phyloP scores from a whole-genome alignment of 768 basidiomycete species.

The Tricholomella constricta region DNA sequence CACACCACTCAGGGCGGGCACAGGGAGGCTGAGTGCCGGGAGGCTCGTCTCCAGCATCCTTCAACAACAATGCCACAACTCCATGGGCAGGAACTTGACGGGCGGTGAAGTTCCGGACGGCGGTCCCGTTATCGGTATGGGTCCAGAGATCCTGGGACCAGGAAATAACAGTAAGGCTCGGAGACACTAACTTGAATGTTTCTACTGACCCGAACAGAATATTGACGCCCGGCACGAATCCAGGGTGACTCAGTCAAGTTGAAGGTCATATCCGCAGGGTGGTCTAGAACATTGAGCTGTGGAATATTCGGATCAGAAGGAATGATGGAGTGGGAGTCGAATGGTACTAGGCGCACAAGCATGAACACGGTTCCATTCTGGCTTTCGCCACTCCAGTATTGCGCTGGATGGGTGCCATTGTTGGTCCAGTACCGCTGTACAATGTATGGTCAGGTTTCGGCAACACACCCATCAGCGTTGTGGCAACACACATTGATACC shows the following conservation, averaged over 20 bases:
- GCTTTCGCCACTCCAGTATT: slow-evolving; percentile 65
- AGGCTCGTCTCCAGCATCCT: slow-evolving; percentile 71
- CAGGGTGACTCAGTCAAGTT: slow-evolving; percentile 66
- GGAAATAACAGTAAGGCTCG: not conserved
- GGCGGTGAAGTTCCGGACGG: slow-evolving; percentile 59
- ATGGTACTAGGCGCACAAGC: slow-evolving; percentile 43
- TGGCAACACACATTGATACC: slow-evolving; percentile 53
- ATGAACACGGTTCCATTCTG: slow-evolving; percentile 66
- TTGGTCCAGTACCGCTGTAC: slow-evolving; percentile 40
- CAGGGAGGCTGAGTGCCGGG: slow-evolving; percentile 59
- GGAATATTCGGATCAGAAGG: not conserved
- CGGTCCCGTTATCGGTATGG: slow-evolving; percentile 72
- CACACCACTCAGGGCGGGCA: slow-evolving; percentile 60
- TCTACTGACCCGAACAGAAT: slow-evolving; percentile 54
- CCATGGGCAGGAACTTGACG: slow-evolving; percentile 64
- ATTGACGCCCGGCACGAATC: slow-evolving; percentile 64
- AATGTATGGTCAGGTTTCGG: not conserved
- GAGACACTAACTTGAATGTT: not conserved
- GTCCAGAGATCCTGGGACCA: slow-evolving; percentile 67
- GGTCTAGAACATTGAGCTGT: slow-evolving; percentile 60
- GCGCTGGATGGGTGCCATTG: slow-evolving; percentile 53
- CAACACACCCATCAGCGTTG: not conserved
- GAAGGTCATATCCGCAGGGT: slow-evolving; percentile 56
- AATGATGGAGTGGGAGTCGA: not conserved
- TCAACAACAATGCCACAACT: slow-evolving; percentile 65